Evolutionary conservation across 495 filamentous ascomycete genomes (phyloP).

Genomic region (Talaromyces trachyspermus): DNA sequence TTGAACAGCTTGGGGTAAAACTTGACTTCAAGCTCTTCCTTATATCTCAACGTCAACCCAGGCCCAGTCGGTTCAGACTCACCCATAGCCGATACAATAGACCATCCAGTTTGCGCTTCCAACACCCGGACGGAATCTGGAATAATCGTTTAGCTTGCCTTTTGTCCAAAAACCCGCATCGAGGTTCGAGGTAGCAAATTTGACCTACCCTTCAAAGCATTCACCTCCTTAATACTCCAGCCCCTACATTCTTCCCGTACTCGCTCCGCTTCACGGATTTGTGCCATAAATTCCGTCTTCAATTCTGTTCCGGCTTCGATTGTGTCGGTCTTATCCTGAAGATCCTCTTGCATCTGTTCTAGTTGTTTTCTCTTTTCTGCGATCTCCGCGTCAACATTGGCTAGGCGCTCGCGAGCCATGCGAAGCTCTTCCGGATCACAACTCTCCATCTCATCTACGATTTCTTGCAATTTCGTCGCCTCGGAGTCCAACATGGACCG

Average conservation of each 20-base stretch:
- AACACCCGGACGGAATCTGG: slow-evolving; percentile 59
- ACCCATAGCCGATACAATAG: slow-evolving; percentile 54
- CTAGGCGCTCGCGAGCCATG: slow-evolving; percentile 55
- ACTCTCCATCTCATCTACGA: slow-evolving; percentile 67
- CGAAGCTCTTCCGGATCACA: slow-evolving; percentile 74
- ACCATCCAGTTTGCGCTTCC: slow-evolving; percentile 71
- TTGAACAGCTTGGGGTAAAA: slow-evolving; percentile 61
- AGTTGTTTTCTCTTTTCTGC: slow-evolving; percentile 59
- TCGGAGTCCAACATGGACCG: slow-evolving; percentile 55
- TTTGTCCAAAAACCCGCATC: too few species aligned
- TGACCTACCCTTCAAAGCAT: slow-evolving; percentile 57
- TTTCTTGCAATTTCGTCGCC: slow-evolving; percentile 55
- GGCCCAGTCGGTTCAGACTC: slow-evolving; percentile 32
- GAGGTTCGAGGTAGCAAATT: too few species aligned
- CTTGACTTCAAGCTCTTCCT: slow-evolving; percentile 64
- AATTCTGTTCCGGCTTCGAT: slow-evolving; percentile 53
- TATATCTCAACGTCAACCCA: slow-evolving; percentile 70
- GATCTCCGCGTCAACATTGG: slow-evolving; percentile 57
- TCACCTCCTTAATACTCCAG: slow-evolving; percentile 76
- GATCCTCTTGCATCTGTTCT: slow-evolving; percentile 51
- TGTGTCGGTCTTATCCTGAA: slow-evolving; percentile 53
- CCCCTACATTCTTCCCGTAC: slow-evolving; percentile 81
- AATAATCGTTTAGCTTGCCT: slow-evolving; percentile 2
- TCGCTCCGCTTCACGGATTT: slow-evolving; percentile 78
- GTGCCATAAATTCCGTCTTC: slow-evolving; percentile 59